A percentile compares a stretch with the other conserved stretches of the same genome.
These are phyloP conservation scores for Xylaria acuta DNA, from an alignment of 495 filamentous ascomycete species.

Conservation along the genomic window DNA sequence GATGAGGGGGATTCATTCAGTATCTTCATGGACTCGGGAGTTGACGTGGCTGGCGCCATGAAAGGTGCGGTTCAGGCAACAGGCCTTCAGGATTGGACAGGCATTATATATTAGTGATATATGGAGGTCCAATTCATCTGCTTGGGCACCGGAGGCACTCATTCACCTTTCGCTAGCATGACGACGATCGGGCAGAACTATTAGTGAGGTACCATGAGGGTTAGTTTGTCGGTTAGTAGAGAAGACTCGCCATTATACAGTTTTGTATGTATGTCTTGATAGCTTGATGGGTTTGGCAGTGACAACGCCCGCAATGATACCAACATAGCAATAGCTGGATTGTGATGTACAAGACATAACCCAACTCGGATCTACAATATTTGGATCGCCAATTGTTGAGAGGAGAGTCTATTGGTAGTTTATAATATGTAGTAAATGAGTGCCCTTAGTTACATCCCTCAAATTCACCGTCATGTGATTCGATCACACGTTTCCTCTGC, in stretches of 20 bases:
- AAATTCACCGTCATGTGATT: neutral
- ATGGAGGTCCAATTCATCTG: neutral
- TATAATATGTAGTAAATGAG: neutral
- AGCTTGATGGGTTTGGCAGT: neutral
- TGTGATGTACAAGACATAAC: neutral
- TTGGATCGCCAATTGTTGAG: neutral
- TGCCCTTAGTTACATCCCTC: neutral
- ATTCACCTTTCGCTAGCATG: neutral
- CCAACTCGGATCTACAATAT: neutral
- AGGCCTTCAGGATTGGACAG: slow-evolving; percentile 31
- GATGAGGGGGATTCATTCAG: slow-evolving; percentile 31
- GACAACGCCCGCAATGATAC: neutral
- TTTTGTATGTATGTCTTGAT: neutral
- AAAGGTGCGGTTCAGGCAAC: slow-evolving; percentile 30
- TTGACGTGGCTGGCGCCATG: slow-evolving; percentile 30
- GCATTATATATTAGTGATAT: slow-evolving; percentile 5
- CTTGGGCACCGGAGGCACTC: neutral
- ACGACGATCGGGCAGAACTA: neutral
- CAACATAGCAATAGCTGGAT: too few species aligned
- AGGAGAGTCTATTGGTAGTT: neutral
- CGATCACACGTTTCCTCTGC: neutral
- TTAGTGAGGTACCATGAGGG: neutral
- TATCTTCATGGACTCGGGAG: slow-evolving; percentile 31
- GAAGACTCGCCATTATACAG: neutral
- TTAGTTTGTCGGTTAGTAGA: neutral